Percentiles rank a stretch among this genome's conserved stretches.
phyloP scores from a whole-genome alignment of 768 basidiomycete genomes.

The Kwoniella europaea region DNA sequence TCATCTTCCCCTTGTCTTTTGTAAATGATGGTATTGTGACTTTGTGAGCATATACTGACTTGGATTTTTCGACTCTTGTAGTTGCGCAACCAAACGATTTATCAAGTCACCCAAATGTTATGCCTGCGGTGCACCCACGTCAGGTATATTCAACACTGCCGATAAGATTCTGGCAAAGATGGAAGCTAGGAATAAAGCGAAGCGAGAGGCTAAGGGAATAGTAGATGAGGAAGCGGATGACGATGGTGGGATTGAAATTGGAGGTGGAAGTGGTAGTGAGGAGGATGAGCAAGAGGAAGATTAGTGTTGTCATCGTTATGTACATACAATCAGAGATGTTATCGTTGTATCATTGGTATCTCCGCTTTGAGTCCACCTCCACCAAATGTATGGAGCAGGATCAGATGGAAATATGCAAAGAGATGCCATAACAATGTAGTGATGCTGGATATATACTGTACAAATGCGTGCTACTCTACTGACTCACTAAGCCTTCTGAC shows the following conservation, averaged over 20 bases:
- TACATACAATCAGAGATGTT: background rate
- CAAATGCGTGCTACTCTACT: background rate
- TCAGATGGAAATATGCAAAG: no score
- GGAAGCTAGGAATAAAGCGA: conserved; percentile 70
- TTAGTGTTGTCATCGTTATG: conserved; percentile 19
- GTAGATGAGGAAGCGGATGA: conserved; percentile 50
- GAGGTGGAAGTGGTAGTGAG: conserved; percentile 56
- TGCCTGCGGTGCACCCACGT: conserved; percentile 90
- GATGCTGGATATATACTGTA: conserved; percentile 11
- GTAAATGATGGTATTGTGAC: no score
- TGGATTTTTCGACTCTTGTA: conserved; percentile 19
- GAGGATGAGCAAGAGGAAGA: conserved; percentile 60
- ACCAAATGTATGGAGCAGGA: no score
- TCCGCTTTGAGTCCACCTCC: no score
- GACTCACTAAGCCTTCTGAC: background rate
- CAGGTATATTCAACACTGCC: conserved; percentile 91
- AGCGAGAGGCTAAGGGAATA: conserved; percentile 61
- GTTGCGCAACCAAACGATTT: conserved; percentile 91
- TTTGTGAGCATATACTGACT: conserved; percentile 1
- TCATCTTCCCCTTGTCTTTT: no score
- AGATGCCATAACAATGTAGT: background rate
- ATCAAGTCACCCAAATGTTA: conserved; percentile 87
- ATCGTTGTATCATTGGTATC: background rate
- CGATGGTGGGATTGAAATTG: conserved; percentile 51
- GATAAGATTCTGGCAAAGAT: conserved; percentile 89